These are phyloP conservation scores for Roridomyces roridus DNA, from an alignment of 768 basidiomycete genomes.

Conservation along the genomic window DNA sequence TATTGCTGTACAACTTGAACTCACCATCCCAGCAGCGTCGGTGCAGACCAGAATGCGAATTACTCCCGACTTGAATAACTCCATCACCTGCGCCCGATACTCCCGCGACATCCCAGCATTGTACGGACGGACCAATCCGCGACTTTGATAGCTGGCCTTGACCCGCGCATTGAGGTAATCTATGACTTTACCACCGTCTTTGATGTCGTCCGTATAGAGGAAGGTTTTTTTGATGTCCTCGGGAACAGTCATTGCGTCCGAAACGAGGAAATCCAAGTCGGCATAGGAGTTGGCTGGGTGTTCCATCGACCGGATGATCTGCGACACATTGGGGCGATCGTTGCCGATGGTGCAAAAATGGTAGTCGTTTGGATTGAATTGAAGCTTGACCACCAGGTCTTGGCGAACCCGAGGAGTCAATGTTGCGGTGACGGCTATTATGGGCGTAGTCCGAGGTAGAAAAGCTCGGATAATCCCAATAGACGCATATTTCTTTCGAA, in stretches of 20 bases:
- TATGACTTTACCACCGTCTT: slow-evolving; percentile 27
- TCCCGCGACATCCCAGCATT: slow-evolving; percentile 28
- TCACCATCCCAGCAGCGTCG: slow-evolving; percentile 43
- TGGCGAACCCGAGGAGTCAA: slow-evolving; percentile 31
- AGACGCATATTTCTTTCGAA: slow-evolving; percentile 37
- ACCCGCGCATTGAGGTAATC: slow-evolving; percentile 30
- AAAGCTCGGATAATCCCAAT: slow-evolving; percentile 35
- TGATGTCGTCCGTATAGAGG: slow-evolving; percentile 39
- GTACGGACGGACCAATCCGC: slow-evolving; percentile 33
- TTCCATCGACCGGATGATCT: slow-evolving; percentile 39
- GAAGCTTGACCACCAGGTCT: slow-evolving; percentile 35
- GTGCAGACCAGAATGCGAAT: slow-evolving; percentile 40
- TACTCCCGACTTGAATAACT: slow-evolving; percentile 28
- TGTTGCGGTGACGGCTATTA: slow-evolving; percentile 42
- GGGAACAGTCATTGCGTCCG: neutral
- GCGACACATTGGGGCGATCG: slow-evolving; percentile 39
- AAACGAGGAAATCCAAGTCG: slow-evolving; percentile 42
- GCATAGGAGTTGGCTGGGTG: slow-evolving; percentile 36
- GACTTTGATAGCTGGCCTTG: slow-evolving; percentile 4
- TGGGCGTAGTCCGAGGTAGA: slow-evolving; percentile 32
- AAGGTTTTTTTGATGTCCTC: slow-evolving; percentile 34
- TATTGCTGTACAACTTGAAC: neutral
- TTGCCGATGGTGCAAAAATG: slow-evolving; percentile 35
- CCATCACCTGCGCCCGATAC: slow-evolving; percentile 31
- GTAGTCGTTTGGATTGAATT: slow-evolving; percentile 27